Percentiles rank a stretch among this genome's conserved stretches.
Conservation (phyloP, 805 yeast species). For the Candida morakotiae region DNA sequence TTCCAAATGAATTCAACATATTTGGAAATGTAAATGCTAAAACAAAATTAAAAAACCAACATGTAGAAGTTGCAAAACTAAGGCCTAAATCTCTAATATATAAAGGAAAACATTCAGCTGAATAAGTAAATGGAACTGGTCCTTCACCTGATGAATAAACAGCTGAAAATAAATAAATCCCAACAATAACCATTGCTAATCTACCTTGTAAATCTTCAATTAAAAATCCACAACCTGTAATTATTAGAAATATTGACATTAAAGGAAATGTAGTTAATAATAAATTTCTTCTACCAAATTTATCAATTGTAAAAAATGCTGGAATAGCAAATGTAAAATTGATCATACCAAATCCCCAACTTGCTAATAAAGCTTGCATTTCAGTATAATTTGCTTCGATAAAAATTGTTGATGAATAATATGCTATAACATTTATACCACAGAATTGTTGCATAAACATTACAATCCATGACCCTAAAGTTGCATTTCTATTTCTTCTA, state of each 20-base stretch:
- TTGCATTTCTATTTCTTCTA: conserved; percentile 81
- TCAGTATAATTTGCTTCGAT: conserved; percentile 52
- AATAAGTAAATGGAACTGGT: conserved; percentile 84
- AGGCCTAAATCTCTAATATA: conserved; percentile 77
- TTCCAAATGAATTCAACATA: conserved; percentile 56
- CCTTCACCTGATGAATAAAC: conserved; percentile 85
- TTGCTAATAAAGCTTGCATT: conserved; percentile 64
- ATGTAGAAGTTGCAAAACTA: conserved; percentile 72
- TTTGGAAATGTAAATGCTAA: conserved; percentile 79
- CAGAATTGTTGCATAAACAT: conserved; percentile 92
- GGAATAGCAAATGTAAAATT: conserved; percentile 81
- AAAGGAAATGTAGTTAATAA: conserved; percentile 58
- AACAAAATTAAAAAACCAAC: conserved; percentile 71
- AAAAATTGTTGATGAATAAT: conserved; percentile 77
- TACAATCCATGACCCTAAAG: conserved; percentile 73
- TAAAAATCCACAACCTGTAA: conserved; percentile 52
- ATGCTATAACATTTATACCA: conserved; percentile 85
- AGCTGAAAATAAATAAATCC: conserved; percentile 68
- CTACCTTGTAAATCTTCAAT: conserved; percentile 51
- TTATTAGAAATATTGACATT: conserved; percentile 53
- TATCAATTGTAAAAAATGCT: conserved; percentile 75
- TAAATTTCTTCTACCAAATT: conserved; percentile 65
- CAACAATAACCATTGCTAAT: conserved; percentile 59
- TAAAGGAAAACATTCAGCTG: conserved; percentile 78
- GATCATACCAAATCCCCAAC: conserved; percentile 82